These are phyloP conservation scores for Rubia yunnanensis DNA, from an alignment of 257 asterid species.

Conservation along the genomic window DNA sequence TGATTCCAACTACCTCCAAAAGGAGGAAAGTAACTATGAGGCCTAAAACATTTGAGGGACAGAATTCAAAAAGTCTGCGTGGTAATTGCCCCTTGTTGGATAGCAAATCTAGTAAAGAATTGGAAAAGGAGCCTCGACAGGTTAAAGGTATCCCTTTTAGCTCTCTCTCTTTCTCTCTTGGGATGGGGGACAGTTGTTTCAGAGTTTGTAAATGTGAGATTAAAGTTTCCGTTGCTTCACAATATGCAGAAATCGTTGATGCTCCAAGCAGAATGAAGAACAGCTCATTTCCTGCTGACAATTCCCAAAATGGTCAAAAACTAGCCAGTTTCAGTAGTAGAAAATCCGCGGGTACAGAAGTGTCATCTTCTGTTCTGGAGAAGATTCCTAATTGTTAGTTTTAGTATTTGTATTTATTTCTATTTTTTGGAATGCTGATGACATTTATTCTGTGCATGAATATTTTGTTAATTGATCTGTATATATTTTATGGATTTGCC, in stretches of 20 bases:
- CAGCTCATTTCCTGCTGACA: constrained; percentile 19
- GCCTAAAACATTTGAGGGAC: constrained; percentile 18
- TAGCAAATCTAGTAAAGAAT: constrained; percentile 19
- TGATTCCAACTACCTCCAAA: constrained; percentile 18
- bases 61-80: constrained; percentile 19
- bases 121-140: constrained; percentile 29
- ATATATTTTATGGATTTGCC: constrained; percentile 10
- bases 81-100: constrained; percentile 24
- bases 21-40: constrained; percentile 15
- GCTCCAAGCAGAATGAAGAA: constrained; percentile 25
- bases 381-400: constrained; percentile 40
- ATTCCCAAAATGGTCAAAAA: constrained; percentile 24
- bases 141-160: constrained; percentile 37
- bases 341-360: constrained; percentile 23
- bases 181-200: not conserved
- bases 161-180: not conserved
- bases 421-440: not conserved
- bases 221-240: constrained; percentile 12
- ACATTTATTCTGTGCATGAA: not conserved
- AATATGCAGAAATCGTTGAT: constrained; percentile 25
- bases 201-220: not conserved
- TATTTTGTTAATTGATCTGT: constrained; percentile 5
- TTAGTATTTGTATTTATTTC: constrained; percentile 1
- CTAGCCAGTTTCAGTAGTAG: constrained; percentile 22
- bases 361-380: constrained; percentile 21